These are phyloP conservation scores for Lactuca sativa DNA, from an alignment of 129 eudicot species.

Conservation along the genomic window DNA sequence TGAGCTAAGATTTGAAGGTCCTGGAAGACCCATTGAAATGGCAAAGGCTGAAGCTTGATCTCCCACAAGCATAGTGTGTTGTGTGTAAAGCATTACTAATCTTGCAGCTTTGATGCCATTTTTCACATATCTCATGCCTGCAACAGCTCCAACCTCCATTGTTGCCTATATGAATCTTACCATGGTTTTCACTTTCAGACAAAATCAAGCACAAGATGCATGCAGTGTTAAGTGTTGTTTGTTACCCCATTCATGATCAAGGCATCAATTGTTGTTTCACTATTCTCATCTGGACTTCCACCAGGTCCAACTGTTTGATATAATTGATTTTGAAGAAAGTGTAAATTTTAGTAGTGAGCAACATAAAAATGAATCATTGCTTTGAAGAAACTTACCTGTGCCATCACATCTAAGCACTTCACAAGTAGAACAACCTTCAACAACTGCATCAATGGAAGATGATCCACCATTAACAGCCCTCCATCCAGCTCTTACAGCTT, in stretches of 20 bases:
- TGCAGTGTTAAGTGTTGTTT: constrained; percentile 3
- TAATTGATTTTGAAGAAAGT: neutral
- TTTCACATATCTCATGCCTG: constrained; percentile 82
- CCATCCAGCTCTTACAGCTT: constrained; percentile 92
- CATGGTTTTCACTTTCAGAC: constrained; percentile 7
- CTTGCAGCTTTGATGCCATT: constrained; percentile 90
- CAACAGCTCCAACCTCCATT: constrained; percentile 99
- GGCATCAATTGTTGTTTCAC: constrained; percentile 92
- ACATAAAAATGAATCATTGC: neutral
- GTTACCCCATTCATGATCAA: constrained; percentile 93
- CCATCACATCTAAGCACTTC: constrained; percentile 85
- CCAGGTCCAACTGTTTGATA: constrained; percentile 91
- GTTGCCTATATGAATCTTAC: constrained; percentile 81
- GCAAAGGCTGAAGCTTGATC: constrained; percentile 89
- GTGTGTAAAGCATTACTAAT: constrained; percentile 80
- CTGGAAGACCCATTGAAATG: constrained; percentile 93
- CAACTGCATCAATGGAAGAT: constrained; percentile 76
- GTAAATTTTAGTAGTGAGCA: neutral
- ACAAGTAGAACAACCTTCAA: constrained; percentile 85
- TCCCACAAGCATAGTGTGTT: constrained; percentile 94
- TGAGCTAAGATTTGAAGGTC: constrained; percentile 92
- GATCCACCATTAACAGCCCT: constrained; percentile 54
- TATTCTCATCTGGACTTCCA: constrained; percentile 96
- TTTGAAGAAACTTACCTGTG: constrained; percentile 51
- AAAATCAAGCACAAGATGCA: neutral